Evolutionary conservation across 345 rosid genomes (phyloP).

Genomic region (Eucalyptus fibrosa): DNA sequence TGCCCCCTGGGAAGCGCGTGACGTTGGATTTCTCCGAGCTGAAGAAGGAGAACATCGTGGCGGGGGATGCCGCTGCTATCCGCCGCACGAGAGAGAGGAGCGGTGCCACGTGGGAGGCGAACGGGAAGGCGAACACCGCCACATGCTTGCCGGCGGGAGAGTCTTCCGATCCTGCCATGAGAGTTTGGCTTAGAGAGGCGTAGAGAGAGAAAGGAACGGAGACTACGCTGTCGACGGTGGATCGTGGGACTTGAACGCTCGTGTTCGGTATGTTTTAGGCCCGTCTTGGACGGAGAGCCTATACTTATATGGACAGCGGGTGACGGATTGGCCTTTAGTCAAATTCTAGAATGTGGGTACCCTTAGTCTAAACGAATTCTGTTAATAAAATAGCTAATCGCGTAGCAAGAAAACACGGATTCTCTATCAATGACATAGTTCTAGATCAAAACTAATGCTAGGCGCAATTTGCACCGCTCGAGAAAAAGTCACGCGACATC

Average conservation of each 20-base stretch:
- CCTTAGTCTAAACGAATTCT: background rate
- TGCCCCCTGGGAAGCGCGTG: background rate
- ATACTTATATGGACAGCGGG: background rate
- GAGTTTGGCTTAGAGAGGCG: background rate
- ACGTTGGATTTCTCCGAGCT: conserved; percentile 19
- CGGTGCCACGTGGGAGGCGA: conserved; percentile 1
- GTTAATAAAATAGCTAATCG: background rate
- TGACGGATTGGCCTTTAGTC: background rate
- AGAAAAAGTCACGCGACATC: background rate
- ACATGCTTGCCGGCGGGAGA: background rate
- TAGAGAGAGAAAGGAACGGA: background rate
- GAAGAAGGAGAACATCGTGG: conserved; percentile 18
- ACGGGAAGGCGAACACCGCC: conserved; percentile 2
- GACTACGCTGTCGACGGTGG: background rate
- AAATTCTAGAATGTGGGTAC: background rate
- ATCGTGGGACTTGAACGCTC: background rate
- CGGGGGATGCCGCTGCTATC: background rate
- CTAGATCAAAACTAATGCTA: background rate
- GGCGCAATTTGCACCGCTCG: background rate
- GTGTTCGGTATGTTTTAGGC: background rate
- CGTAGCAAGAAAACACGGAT: background rate
- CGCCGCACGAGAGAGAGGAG: conserved; percentile 1
- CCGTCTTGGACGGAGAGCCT: background rate
- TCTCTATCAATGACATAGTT: background rate
- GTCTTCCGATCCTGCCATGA: background rate